These are phyloP conservation scores for Candida patagonica DNA, from an alignment of 805 yeast genomes.

Conservation along the genomic window DNA sequence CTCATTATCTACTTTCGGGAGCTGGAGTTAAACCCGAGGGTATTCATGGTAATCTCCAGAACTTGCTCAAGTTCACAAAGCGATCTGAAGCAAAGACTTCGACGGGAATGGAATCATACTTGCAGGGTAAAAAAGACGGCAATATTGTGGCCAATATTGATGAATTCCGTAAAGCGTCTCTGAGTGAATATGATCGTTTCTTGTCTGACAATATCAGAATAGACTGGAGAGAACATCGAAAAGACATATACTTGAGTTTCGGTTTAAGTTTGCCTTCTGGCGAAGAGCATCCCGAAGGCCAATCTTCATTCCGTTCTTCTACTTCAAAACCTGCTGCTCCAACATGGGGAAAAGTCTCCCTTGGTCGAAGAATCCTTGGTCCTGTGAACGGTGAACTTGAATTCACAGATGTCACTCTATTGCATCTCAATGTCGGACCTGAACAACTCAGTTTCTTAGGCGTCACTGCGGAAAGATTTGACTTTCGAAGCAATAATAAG, in stretches of 20 bases:
- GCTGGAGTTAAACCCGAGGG: conserved; percentile 85
- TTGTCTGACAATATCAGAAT: conserved; percentile 62
- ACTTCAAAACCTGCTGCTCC: not conserved
- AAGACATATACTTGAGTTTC: conserved; percentile 61
- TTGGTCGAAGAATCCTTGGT: conserved; percentile 30
- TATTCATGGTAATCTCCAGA: conserved; percentile 45
- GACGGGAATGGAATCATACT: conserved; percentile 39
- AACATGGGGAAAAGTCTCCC: conserved; percentile 27
- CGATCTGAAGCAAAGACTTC: conserved; percentile 21
- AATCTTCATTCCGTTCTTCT: conserved; percentile 14
- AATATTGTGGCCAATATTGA: conserved; percentile 76
- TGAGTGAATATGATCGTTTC: conserved; percentile 73
- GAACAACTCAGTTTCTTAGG: no score
- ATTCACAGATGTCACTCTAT: conserved; percentile 24
- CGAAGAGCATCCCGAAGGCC: conserved; percentile 23
- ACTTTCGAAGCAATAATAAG: not conserved
- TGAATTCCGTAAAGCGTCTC: conserved; percentile 61
- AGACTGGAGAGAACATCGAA: conserved; percentile 78
- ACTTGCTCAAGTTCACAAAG: conserved; percentile 29
- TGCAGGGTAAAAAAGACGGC: conserved; percentile 69
- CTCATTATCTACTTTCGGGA: conserved; percentile 80
- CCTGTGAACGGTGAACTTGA: conserved; percentile 23
- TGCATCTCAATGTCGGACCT: conserved; percentile 8
- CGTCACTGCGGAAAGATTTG: no score
- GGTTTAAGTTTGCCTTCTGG: conserved; percentile 37